Conservation (phyloP, 257 asterid species). For the Fraxinus quadrangulata region DNA sequence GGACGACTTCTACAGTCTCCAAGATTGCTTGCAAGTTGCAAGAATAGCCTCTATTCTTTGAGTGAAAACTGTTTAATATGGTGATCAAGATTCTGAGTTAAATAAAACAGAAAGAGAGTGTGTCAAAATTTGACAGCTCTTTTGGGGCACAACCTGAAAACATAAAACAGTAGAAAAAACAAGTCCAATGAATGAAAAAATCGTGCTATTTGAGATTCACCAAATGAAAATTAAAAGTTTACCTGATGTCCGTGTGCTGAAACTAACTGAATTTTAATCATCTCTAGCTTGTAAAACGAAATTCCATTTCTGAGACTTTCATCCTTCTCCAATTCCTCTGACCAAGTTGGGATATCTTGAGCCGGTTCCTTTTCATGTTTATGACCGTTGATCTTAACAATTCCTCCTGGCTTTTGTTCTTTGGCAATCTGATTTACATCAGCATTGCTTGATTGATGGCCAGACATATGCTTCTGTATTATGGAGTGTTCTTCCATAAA, state of each 20-base stretch:
- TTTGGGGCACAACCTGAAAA: not conserved
- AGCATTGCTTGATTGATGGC: constrained; percentile 38
- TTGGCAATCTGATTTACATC: constrained; percentile 36
- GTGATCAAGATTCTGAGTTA: not conserved
- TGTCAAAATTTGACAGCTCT: constrained; percentile 1
- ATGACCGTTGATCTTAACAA: constrained; percentile 63
- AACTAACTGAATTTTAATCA: constrained; percentile 75
- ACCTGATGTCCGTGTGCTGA: constrained; percentile 84
- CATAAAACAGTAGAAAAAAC: not conserved
- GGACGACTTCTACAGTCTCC: not conserved
- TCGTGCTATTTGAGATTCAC: constrained; percentile 3
- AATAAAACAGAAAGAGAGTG: not conserved
- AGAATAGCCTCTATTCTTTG: not conserved
- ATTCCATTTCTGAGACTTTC: constrained; percentile 71
- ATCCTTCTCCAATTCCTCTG: constrained; percentile 74
- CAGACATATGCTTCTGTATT: constrained; percentile 69
- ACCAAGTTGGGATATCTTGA: constrained; percentile 56
- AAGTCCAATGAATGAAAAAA: constrained; percentile 9
- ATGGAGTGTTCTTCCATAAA: constrained; percentile 80
- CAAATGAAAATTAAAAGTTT: constrained; percentile 9
- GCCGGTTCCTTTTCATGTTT: constrained; percentile 48
- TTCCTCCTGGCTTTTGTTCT: constrained; percentile 51
- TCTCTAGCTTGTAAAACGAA: constrained; percentile 90
- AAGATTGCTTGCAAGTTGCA: not conserved
- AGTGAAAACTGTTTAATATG: not conserved